Base-by-base conservation (phyloP, 1,284 basidiomycete species). In the Irpex sp. region DNA sequence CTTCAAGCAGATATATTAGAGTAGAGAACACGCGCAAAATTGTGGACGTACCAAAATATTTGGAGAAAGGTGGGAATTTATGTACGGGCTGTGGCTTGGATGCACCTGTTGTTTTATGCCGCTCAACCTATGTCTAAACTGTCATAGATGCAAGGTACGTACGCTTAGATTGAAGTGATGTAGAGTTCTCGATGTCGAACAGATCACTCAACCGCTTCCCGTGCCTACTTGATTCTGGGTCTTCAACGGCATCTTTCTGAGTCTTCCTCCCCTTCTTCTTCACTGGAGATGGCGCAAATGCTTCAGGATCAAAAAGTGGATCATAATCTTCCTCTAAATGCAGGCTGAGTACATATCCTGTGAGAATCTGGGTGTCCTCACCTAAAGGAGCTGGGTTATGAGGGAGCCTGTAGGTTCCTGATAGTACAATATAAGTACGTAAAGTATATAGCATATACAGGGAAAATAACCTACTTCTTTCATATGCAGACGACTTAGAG, bases 1-100 rank as follows among this genome's bases (percentile, higher is more conserved):
- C 70, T 71, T 5, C 21, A 33, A 37, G 5, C 15, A n/a, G n/a
- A 26, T 13, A 33, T 55, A 35, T 13, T 49, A 46, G 31, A 33
- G 15, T 54, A 36, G 15, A 56, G 49, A 17, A 51, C 39, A 35
- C 43, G 46, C 6, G n/a, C 8, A 21, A 35, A 9, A 55, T 33
- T 7, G n/a, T 33, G 26, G 13, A 6, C 33, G 17, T 55, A 55
- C 53, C 53, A 8, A 55, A 55, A 35, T 55, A 55, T 26, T 35
- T 7, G 53, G 53, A 31, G 19, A 55, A 55, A 2, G 17, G 53
- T 11, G 53, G 7, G 19, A 17, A 21, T 5, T 8, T 26, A 13
- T 21, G 31, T 11, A 21, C 5, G 26, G 33, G 26, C 13, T 21
- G 53, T 11, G 53, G 21, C 31, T 55, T 26, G 11, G 13, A 15